phyloP scores from a whole-genome alignment of 805 yeast species.

The Cyberlindnera euphorbiae region DNA sequence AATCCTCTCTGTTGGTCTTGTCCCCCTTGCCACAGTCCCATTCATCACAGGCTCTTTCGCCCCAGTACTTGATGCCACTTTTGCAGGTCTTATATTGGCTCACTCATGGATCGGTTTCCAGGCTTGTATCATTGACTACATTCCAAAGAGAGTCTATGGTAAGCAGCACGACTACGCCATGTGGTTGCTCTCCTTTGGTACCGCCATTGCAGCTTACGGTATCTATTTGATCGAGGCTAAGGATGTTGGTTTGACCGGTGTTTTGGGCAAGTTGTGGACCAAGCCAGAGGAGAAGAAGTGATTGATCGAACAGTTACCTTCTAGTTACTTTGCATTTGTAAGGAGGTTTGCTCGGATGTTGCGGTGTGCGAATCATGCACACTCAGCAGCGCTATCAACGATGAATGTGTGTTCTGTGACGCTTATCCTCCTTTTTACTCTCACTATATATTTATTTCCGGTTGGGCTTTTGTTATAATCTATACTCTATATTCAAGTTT shows the following conservation, averaged over 20 bases:
- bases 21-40: constrained; percentile 76
- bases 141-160: constrained; percentile 72
- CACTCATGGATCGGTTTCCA: constrained; percentile 87
- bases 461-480: constrained; percentile 3
- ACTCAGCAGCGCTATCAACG: no score
- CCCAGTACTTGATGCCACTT: constrained; percentile 67
- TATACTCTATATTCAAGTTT: no score
- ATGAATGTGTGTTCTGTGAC: no score
- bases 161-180: constrained; percentile 55
- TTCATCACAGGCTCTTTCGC: constrained; percentile 68
- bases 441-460: constrained; percentile 9
- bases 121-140: constrained; percentile 83
- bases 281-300: constrained; percentile 22
- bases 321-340: background rate
- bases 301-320: background rate
- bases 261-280: constrained; percentile 54
- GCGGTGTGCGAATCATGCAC: no score
- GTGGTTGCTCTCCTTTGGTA: constrained; percentile 57
- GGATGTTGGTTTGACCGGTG: constrained; percentile 57
- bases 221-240: constrained; percentile 62
- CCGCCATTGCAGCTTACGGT: constrained; percentile 65
- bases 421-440: no score
- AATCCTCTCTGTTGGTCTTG: constrained; percentile 57
- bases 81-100: constrained; percentile 60
- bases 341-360: background rate